Evolutionary conservation across 305 asterid species (phyloP), one percentile per base, ranked within the genome.

Genomic region (Vinca major): DNA sequence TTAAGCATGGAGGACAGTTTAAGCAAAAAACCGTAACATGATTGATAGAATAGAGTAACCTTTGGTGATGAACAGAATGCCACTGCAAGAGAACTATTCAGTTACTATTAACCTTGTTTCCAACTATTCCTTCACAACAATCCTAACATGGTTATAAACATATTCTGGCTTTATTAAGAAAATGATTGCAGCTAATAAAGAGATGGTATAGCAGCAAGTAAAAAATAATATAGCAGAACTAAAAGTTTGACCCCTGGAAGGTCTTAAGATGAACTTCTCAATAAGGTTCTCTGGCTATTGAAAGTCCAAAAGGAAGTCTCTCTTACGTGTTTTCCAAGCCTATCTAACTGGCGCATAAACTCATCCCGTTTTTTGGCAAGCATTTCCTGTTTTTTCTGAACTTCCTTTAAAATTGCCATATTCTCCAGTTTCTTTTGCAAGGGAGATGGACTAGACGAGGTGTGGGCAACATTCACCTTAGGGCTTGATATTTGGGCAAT

Each of bases 301-400:
- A 16, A 3, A 36, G 17, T 58, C 36, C n/a, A 37, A 16, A 60
- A 37, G 45, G 19, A 67, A 36, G 63, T 1, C 44, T 63, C 52
- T 45, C 54, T 44, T 88, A 91, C 98, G 62, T 94, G 95, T 85
- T 94, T 89, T 71, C 82, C 80, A 67, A 94, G 95, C 78, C 83
- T 86, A 74, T 83, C 84, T 72, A 91, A 76, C 78, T 85, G 87
- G 69, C 70, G 89, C 75, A 80, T 82, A 80, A 94, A 94, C 74
- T 86, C 98, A 50, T 79, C 82, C 58, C 97, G 85, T 80, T 91
- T 94, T 81, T 88, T 91, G 68, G 87, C 97, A 74, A 91, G 97
- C 91, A 94, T 84, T 82, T 89, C 96, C 81, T 84, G 99, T 87
- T 94, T 94, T 87, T 88, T 91, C 70, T 96, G 99, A 72, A 94